Evolutionary conservation across 768 basidiomycete species (phyloP).

Genomic region (Hemileccinum impolitum): DNA sequence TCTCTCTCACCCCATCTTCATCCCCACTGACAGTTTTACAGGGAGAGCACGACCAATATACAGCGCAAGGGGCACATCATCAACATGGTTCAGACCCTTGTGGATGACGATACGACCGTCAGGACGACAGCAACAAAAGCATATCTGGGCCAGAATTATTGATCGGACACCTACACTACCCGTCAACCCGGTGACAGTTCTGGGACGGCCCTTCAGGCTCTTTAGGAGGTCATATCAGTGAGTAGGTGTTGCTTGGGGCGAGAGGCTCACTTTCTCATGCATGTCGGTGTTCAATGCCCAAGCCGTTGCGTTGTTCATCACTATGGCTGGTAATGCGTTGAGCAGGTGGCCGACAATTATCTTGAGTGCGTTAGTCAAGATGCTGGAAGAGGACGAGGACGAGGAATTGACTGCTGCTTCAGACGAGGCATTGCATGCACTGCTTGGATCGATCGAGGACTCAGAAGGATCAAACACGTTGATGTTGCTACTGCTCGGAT

Average conservation of each 20-base stretch:
- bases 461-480: conserved; percentile 85
- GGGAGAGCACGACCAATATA: conserved; percentile 77
- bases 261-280: background rate
- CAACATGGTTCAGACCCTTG: conserved; percentile 74
- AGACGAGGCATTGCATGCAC: conserved; percentile 67
- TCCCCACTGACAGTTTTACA: conserved; percentile 29
- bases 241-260: conserved; percentile 20
- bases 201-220: conserved; percentile 89
- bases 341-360: conserved; percentile 80
- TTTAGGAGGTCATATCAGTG: conserved; percentile 92
- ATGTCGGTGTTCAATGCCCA: conserved; percentile 83
- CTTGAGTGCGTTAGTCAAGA: conserved; percentile 74
- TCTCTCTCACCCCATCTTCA: background rate
- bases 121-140: conserved; percentile 91
- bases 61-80: conserved; percentile 90
- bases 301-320: conserved; percentile 85
- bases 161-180: conserved; percentile 94
- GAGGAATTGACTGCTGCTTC: conserved; percentile 71
- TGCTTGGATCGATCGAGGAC: conserved; percentile 79
- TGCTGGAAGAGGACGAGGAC: conserved; percentile 63
- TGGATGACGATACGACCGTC: conserved; percentile 84
- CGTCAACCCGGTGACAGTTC: conserved; percentile 88
- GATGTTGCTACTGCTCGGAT: conserved; percentile 85
- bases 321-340: conserved; percentile 88
- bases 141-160: conserved; percentile 86